phyloP scores from a whole-genome alignment of 225 moss, liverwort and hornwort species.

The Physcomitrium patens region DNA sequence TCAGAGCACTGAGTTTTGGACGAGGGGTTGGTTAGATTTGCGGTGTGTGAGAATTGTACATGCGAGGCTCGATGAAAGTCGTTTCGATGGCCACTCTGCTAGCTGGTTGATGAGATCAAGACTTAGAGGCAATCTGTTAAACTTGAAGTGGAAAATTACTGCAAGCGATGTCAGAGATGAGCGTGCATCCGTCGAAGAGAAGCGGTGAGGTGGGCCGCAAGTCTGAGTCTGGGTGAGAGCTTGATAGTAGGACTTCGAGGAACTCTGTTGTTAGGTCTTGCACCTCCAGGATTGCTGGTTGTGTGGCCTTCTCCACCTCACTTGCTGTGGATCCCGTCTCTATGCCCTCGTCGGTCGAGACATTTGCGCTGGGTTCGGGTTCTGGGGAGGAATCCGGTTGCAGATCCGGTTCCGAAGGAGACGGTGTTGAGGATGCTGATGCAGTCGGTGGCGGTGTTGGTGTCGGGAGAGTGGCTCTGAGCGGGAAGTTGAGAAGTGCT shows the following conservation, averaged over 20 bases:
- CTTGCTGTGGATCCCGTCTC: no score
- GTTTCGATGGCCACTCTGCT: no score
- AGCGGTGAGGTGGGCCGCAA: constrained; percentile 32
- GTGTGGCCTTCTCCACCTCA: background rate
- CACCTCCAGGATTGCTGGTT: constrained; percentile 41
- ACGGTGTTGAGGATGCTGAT: background rate
- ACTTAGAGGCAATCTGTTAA: constrained; percentile 24
- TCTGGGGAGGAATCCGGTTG: background rate
- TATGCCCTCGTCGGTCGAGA: constrained; percentile 4
- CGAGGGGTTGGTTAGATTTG: no score
- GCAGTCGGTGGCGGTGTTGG: background rate
- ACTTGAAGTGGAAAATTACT: constrained; percentile 4
- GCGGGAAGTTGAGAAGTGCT: constrained; percentile 63
- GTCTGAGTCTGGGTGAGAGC: constrained; percentile 37
- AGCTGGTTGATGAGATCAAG: constrained; percentile 4
- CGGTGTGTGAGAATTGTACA: no score
- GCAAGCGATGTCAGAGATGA: constrained; percentile 32
- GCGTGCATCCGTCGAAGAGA: constrained; percentile 41
- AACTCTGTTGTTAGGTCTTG: constrained; percentile 50
- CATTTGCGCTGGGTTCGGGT: background rate
- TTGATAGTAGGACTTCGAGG: constrained; percentile 50
- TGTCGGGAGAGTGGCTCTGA: constrained; percentile 31
- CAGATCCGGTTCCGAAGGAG: constrained; percentile 20
- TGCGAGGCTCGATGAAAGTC: no score
- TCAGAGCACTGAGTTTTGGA: no score